These are phyloP conservation scores for Mycosphaerella sp. DNA, from an alignment of 2,329 filamentous ascomycete genomes.

Conservation along the genomic window DNA sequence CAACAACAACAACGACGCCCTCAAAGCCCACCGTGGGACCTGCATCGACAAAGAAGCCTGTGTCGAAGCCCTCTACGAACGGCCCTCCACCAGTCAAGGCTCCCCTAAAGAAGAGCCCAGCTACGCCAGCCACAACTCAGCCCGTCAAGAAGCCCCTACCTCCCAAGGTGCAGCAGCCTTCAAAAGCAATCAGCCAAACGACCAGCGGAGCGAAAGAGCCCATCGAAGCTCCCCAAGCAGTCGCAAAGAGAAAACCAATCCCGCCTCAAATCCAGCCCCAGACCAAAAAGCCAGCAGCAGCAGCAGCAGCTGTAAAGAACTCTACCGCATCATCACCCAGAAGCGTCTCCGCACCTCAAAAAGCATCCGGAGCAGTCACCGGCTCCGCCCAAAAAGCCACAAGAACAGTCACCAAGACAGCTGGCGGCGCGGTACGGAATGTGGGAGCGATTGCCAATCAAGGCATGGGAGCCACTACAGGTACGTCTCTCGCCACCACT, in stretches of 20 bases:
- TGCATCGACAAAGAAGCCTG: slow-evolving; percentile 17
- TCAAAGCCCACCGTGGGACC: not conserved
- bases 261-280: slow-evolving; percentile 19
- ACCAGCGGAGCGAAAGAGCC: slow-evolving; percentile 15
- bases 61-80: slow-evolving; percentile 11
- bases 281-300: slow-evolving; percentile 14
- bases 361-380: slow-evolving; percentile 14
- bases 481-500: slow-evolving; percentile 22
- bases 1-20: slow-evolving; percentile 1
- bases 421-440: slow-evolving; percentile 27
- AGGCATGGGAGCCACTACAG: slow-evolving; percentile 26
- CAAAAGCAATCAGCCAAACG: slow-evolving; percentile 19
- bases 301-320: slow-evolving; percentile 6
- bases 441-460: slow-evolving; percentile 24
- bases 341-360: slow-evolving; percentile 10
- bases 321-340: slow-evolving; percentile 20
- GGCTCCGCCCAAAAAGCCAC: slow-evolving; percentile 28
- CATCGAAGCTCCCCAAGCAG: slow-evolving; percentile 4
- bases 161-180: not conserved
- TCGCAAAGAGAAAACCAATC: slow-evolving; percentile 17
- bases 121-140: slow-evolving; percentile 10
- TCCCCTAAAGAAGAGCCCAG: slow-evolving; percentile 10
- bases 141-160: slow-evolving; percentile 22
- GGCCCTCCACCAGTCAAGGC: slow-evolving; percentile 16
- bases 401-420: slow-evolving; percentile 22